Base-by-base conservation (phyloP, 495 filamentous ascomycete species). In the Penicillium soppii region DNA sequence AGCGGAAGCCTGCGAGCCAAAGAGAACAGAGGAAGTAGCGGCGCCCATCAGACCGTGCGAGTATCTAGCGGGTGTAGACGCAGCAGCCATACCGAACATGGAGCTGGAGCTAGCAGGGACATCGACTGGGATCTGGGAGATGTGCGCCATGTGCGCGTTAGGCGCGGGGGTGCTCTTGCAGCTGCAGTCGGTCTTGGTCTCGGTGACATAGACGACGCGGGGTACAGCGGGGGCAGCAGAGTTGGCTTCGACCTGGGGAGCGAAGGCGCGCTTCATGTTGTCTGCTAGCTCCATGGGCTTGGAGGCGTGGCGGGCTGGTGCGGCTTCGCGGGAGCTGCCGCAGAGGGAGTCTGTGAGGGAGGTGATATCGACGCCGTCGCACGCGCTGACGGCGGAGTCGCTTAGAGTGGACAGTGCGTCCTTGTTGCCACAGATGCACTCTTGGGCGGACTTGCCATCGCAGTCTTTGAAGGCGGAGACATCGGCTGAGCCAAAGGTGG, bases 111-210 rank as follows among this genome's bases (percentile, higher is more conserved):
- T 46, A 5, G 48, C 36, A 7, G 62, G 62, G 2, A 65, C 52
- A 16, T 56, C 0, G 2, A 65, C 59, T 10, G 62, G 62, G 26
- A 65, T 63, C 53, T 65, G 62, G 4, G 62, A 63, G 26, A 63
- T 12, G 26, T 60, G 59, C 8, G 43, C 37, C 52, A 38, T 33
- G 0, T 38, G 43, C 25, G 32, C 12, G 27, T 10, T 15, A 4
- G 43, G 12, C 2, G 15, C 25, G 1, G 58, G 36, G 1, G 60
- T 59, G 39, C 26, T 44, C 46, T 54, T 57, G 61, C 58, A 64
- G 42, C 29, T 49, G 46, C 54, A 65, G 13, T 67, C 55, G 21
- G 55, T 64, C 38, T 35, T 35, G 1, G 61, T 66, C 52, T 58
- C 57, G 19, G 59, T 66, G 10, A 64, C 61, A 16, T 58, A 62